Evolutionary conservation across 2,329 filamentous ascomycete species (phyloP), one percentile per base, ranked within the genome.

Genomic region (Botrytis tulipae): DNA sequence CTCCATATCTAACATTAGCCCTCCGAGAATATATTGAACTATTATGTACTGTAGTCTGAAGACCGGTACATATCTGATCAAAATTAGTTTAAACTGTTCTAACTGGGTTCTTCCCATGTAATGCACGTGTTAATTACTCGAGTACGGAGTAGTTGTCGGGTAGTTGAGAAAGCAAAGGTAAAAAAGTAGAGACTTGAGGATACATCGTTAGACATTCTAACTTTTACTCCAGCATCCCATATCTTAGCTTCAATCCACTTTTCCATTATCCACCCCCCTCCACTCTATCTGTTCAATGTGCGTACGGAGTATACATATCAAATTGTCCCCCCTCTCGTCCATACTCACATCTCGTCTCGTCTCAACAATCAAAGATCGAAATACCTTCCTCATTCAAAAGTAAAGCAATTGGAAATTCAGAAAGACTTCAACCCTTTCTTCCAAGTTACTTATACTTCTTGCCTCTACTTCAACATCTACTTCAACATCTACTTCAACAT

Each of bases 231-330:
- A 51, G 46, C 42, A 71, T 63, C 57, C 22, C 69, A 71, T 72
- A 68, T 72, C 62, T 66, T 54, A 57, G 48, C 61, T 42, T 35
- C 40, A 57, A 16, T 57, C 51, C 51, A 57, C 51, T 57, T 57
- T 32, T 42, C 59, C 46, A 51, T 44, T 14, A n/a, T 48, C 29
- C 65, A 48, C 61, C 22, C 44, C 32, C 54, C 61, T 72, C 59
- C 70, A 54, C 48, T 72, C 61, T 54, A 54, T 57, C 51, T 57
- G n/a, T 32, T 54, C 48, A 16, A 54, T 54, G 48, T 54, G 48
- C 51, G n/a, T 57, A 57, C n/a, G n/a, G 51, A 57, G 51, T 32
- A 57, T 54, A 68, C 68, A 71, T 62, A 70, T 61, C 68, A 71
- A 63, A 60, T 71, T 62, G 16, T 6, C 29, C 51, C 40, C 54